Base-by-base conservation (phyloP, 75 land plant species). In the Selaginella moellendorffii region DNA sequence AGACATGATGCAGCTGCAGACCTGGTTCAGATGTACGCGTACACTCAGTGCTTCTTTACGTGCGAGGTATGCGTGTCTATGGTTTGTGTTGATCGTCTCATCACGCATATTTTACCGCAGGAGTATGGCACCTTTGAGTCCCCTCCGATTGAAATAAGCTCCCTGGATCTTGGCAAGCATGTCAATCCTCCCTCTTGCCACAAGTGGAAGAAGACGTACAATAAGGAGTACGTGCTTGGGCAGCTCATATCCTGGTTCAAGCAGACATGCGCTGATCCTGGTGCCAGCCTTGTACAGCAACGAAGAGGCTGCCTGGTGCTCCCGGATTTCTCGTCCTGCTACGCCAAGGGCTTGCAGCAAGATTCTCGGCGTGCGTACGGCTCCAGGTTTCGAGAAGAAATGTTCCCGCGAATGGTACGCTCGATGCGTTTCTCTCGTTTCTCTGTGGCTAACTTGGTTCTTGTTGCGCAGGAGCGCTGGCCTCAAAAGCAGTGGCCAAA, bases 1-100 rank as follows among this genome's bases (percentile, higher is more conserved):
- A 81, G 99, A 23, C 83, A 93, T 79, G 99, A 89, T 79, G 99
- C 90, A 61, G 99, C 96, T 53, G 99, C 99, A 26, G 99, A 93
- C 70, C 79, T 93, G 68, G 84, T 93, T 56, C 99, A 93, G 54
- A 71, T 93, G 58, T 86, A 93, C 75, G 99, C 99, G 18, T 77
- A 93, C 54, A 93, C 99, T 62, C 83, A 83, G 61, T 68, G 65
- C 68, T 89, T 89, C 63, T 89, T 93, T 65, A 83, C 75, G 53
- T 60, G 72, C 31, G 71, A 69, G 70, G 99, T 86, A 72, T 71
- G 83, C 79, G 26, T 29, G 60, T 24, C 54, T 68, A 51, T 29
- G 61, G 27, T 27, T 30, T 0, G 17, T 24, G 23, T 9, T 20
- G 9, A 14, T 0, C 2, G 24, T 65, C 66, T 30, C 17, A 0